These are phyloP conservation scores for Cinchona pubescens DNA, from an alignment of 257 asterid species.

Conservation along the genomic window DNA sequence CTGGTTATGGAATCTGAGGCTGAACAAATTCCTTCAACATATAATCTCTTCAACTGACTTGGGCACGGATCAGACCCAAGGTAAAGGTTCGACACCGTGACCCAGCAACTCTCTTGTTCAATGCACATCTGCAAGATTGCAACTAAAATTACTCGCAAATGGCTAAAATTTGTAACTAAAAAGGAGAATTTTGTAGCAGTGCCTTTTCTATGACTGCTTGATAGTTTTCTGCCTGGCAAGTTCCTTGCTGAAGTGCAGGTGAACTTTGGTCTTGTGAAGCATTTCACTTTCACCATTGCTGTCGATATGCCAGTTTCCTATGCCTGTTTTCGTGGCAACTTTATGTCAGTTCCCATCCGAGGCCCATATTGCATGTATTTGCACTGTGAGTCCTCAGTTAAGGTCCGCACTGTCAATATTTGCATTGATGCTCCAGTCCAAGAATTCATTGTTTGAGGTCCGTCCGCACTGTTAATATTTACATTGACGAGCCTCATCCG, in stretches of 20 bases:
- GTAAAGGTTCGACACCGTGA: constrained; percentile 39
- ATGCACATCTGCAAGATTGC: constrained; percentile 37
- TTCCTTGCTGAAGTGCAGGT: constrained; percentile 41
- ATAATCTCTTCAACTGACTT: constrained; percentile 43
- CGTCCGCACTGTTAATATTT: too few species aligned
- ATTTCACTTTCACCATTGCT: constrained; percentile 21
- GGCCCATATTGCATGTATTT: too few species aligned
- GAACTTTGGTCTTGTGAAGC: constrained; percentile 40
- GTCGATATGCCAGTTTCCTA: constrained; percentile 34
- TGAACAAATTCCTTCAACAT: constrained; percentile 51
- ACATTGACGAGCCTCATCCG: too few species aligned
- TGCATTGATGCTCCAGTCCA: too few species aligned
- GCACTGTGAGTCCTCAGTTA: too few species aligned
- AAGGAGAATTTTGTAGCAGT: not conserved
- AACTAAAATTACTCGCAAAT: too few species aligned
- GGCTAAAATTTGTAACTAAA: too few species aligned
- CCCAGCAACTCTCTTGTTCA: constrained; percentile 49
- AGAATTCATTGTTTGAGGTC: too few species aligned
- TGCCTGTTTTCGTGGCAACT: too few species aligned
- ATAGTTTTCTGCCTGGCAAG: constrained; percentile 46
- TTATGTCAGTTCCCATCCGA: too few species aligned
- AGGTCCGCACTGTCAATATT: too few species aligned
- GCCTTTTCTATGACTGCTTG: constrained; percentile 45
- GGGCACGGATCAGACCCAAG: constrained; percentile 67
- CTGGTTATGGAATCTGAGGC: not conserved